These are phyloP conservation scores for Phytophthora uliginosa DNA, from an alignment of 352 stramenopile genomes.

Conservation along the genomic window DNA sequence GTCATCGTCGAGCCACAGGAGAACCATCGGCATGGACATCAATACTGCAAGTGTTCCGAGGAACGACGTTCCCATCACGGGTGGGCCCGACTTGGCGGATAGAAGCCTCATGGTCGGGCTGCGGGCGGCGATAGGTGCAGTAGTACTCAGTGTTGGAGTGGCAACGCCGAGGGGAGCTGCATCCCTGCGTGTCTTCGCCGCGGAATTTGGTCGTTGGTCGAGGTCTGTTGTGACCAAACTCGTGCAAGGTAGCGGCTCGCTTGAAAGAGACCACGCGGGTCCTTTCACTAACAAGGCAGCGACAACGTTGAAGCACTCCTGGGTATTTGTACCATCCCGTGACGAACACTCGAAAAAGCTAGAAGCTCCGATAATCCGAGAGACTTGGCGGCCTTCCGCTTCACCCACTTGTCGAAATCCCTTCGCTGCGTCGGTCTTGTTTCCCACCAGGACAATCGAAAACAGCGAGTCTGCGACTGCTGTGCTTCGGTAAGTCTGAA, in stretches of 20 bases:
- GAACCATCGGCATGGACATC: slow-evolving; percentile 21
- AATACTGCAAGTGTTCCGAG: slow-evolving; percentile 16
- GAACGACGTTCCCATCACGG: slow-evolving; percentile 5
- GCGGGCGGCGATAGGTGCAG: not conserved
- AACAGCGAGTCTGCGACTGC: slow-evolving; percentile 24
- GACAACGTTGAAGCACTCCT: slow-evolving; percentile 26
- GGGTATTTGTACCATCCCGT: slow-evolving; percentile 15
- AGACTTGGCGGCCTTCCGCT: slow-evolving; percentile 33
- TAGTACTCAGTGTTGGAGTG: not conserved
- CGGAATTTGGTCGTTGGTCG: not conserved
- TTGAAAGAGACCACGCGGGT: slow-evolving; percentile 7
- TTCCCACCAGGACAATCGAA: slow-evolving; percentile 47
- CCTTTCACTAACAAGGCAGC: slow-evolving; percentile 9
- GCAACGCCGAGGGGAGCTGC: slow-evolving; percentile 15
- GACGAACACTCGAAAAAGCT: slow-evolving; percentile 41
- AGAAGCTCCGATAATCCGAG: slow-evolving; percentile 25
- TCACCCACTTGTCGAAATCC: slow-evolving; percentile 23
- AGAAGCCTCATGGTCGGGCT: slow-evolving; percentile 22
- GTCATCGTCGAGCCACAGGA: slow-evolving; percentile 29
- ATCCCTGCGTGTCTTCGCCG: slow-evolving; percentile 4
- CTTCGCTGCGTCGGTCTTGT: slow-evolving; percentile 28
- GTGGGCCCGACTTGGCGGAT: not conserved
- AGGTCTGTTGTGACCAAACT: not conserved
- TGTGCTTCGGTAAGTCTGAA: slow-evolving; percentile 24
- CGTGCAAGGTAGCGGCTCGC: not conserved